Percentiles rank a stretch among this genome's conserved stretches.
Evolutionary conservation across 257 asterid species (phyloP).

Genomic region (Solanum clarkiae): DNA sequence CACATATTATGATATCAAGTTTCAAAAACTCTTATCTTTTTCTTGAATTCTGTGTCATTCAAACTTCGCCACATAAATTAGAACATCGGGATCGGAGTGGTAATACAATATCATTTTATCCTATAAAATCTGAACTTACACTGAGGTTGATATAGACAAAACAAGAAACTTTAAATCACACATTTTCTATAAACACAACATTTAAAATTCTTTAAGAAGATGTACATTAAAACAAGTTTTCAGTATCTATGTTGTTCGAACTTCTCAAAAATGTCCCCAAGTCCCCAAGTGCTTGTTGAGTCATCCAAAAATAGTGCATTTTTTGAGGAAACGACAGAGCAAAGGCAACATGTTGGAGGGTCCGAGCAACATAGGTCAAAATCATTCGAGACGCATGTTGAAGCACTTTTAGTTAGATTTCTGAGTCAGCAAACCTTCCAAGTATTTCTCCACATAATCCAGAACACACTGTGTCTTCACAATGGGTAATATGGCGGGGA

Average conservation of each 20-base stretch:
- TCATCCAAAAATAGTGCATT: not conserved
- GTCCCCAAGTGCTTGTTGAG: not conserved
- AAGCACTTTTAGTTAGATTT: not conserved
- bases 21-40: too few relatives aligned
- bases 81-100: too few relatives aligned
- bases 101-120: not conserved
- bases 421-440: constrained; percentile 14
- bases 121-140: not conserved
- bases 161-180: not conserved
- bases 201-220: not conserved
- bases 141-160: not conserved
- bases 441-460: constrained; percentile 26
- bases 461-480: too few relatives aligned
- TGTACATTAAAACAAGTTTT: not conserved
- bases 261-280: not conserved
- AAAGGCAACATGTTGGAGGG: not conserved
- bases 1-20: too few relatives aligned
- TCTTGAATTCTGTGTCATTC: too few relatives aligned
- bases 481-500: constrained; percentile 34
- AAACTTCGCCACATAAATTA: too few relatives aligned
- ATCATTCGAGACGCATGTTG: not conserved
- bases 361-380: not conserved
- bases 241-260: not conserved
- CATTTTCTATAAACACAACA: not conserved
- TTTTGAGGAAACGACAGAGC: too few relatives aligned